phyloP scores from a whole-genome alignment of 208 protist genomes.

The Naegleria fowleri region DNA sequence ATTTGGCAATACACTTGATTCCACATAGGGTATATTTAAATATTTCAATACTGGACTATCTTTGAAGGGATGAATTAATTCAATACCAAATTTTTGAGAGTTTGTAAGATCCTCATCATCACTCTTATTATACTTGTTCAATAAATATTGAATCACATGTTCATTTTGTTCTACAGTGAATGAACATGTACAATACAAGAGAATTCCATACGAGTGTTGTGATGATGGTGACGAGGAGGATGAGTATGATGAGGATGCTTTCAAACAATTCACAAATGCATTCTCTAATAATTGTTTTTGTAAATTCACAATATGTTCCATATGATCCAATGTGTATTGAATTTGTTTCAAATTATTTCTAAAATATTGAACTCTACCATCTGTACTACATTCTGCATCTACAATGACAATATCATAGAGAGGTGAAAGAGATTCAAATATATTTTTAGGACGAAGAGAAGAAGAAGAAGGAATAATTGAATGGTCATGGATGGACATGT shows the following conservation, averaged over 20 bases:
- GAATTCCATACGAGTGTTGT: slow-evolving; percentile 36
- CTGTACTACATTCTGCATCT: slow-evolving; percentile 49
- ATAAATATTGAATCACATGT: slow-evolving; percentile 27
- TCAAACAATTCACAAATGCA: not conserved
- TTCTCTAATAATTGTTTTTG: slow-evolving; percentile 44
- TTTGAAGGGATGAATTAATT: not conserved
- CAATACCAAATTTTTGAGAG: not conserved
- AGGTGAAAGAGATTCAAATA: not conserved
- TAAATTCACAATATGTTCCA: not conserved
- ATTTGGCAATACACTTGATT: not conserved
- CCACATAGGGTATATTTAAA: not conserved
- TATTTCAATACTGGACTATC: not conserved
- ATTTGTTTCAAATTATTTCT: slow-evolving; percentile 29
- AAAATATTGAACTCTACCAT: slow-evolving; percentile 45
- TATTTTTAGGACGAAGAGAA: not conserved
- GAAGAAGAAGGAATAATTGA: not conserved
- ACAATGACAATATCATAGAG: slow-evolving; percentile 42
- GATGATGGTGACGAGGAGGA: slow-evolving; percentile 40
- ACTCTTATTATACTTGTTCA: not conserved
- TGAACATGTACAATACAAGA: slow-evolving; percentile 51
- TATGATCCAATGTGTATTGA: not conserved
- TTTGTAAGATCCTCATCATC: no score
- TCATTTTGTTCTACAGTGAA: slow-evolving; percentile 49
- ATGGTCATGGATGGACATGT: no score
- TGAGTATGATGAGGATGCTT: no score